These are phyloP conservation scores for Saccharomycopsis babjevae DNA, from an alignment of 805 yeast genomes.

Conservation along the genomic window DNA sequence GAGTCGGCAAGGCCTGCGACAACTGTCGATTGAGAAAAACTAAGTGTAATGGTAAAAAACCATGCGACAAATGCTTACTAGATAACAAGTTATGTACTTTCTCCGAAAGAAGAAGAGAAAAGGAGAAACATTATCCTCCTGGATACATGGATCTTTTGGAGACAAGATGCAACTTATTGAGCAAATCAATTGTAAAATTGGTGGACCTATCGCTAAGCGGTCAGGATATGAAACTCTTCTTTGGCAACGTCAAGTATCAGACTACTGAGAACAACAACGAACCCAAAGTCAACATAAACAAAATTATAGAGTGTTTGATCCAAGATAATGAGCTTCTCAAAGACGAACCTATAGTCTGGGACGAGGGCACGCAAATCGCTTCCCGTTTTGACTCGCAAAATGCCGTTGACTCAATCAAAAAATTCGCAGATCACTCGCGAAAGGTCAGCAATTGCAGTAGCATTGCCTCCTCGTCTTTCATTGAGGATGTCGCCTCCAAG, in stretches of 20 bases:
- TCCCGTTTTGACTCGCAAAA: slow-evolving; percentile 20
- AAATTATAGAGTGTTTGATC: slow-evolving; percentile 35
- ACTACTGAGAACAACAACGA: background rate
- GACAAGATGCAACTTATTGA: slow-evolving; percentile 42
- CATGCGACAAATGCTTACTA: slow-evolving; percentile 44
- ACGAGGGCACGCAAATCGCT: slow-evolving; percentile 33
- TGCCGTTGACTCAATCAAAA: slow-evolving; percentile 18
- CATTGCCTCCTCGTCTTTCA: background rate
- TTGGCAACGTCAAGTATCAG: background rate
- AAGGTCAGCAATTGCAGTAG: background rate
- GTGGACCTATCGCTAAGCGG: slow-evolving; percentile 7
- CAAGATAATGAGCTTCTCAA: slow-evolving; percentile 31
- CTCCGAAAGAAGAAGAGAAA: slow-evolving; percentile 42
- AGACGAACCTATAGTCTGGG: slow-evolving; percentile 36
- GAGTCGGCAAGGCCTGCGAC: slow-evolving; percentile 60
- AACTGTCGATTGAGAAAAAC: slow-evolving; percentile 53
- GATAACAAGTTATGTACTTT: slow-evolving; percentile 53
- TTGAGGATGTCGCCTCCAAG: background rate
- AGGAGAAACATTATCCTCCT: slow-evolving; percentile 45
- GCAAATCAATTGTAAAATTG: slow-evolving; percentile 31
- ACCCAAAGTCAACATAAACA: slow-evolving; percentile 32
- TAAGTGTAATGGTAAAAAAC: slow-evolving; percentile 53
- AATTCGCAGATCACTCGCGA: slow-evolving; percentile 29
- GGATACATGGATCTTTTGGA: slow-evolving; percentile 59
- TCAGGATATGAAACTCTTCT: slow-evolving; percentile 8